phyloP scores from a whole-genome alignment of 2,329 filamentous ascomycete genomes.

The Ophiosphaerella narmari region DNA sequence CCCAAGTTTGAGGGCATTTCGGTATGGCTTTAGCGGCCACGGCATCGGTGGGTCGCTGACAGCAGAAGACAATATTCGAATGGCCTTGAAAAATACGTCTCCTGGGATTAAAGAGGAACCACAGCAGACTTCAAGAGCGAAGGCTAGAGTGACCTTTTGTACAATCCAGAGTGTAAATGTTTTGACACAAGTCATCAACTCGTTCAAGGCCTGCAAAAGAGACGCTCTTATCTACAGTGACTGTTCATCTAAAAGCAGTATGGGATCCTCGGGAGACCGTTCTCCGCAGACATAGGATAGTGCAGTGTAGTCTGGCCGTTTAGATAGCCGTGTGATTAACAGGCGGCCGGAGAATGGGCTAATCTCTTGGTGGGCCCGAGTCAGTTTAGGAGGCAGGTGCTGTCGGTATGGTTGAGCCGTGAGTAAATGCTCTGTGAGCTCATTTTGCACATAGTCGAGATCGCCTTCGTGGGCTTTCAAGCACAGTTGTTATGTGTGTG shows the following conservation, averaged over 20 bases:
- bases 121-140: neutral
- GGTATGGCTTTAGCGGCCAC: neutral
- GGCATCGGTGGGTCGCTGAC: neutral
- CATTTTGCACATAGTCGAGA: too few relatives aligned
- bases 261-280: neutral
- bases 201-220: conserved; percentile 6
- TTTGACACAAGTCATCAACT: neutral
- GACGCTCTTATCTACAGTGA: conserved; percentile 4
- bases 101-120: neutral
- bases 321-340: neutral
- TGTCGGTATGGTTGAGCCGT: too few relatives aligned
- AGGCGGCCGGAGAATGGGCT: too few relatives aligned
- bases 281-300: conserved; percentile 11
- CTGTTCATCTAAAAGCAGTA: conserved; percentile 4
- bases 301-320: conserved; percentile 4
- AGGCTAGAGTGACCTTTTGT: neutral
- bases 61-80: neutral
- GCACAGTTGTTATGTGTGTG: too few relatives aligned
- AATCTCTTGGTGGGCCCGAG: too few relatives aligned
- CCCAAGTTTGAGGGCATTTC: neutral
- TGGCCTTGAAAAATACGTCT: neutral
- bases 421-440: too few relatives aligned
- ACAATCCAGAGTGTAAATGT: neutral
- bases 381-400: too few relatives aligned
- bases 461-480: too few relatives aligned